Evolutionary conservation across 768 basidiomycete genomes (phyloP).

Genomic region (Psilocybe sp.): DNA sequence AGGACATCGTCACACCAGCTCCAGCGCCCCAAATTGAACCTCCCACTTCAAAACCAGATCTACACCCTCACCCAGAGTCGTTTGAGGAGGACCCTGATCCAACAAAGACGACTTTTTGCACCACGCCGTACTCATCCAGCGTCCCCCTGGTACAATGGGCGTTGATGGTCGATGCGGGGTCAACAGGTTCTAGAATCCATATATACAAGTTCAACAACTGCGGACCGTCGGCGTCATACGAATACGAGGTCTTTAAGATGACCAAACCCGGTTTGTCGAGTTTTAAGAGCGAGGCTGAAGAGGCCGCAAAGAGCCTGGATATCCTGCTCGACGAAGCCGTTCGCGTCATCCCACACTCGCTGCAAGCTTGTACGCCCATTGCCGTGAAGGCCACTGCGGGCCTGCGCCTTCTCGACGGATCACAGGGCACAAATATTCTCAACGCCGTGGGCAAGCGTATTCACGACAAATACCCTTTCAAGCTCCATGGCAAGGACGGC

Average conservation of each 20-base stretch:
- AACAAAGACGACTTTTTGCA: slow-evolving; percentile 70
- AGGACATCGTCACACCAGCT: slow-evolving; percentile 8
- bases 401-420: slow-evolving; percentile 63
- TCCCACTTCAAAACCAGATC: neutral
- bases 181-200: slow-evolving; percentile 95
- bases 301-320: slow-evolving; percentile 79
- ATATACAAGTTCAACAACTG: slow-evolving; percentile 98
- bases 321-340: slow-evolving; percentile 78
- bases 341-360: slow-evolving; percentile 63
- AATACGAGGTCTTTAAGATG: slow-evolving; percentile 91
- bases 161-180: slow-evolving; percentile 97
- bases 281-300: slow-evolving; percentile 55
- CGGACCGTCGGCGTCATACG: slow-evolving; percentile 67
- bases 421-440: slow-evolving; percentile 69
- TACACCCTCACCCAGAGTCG: slow-evolving; percentile 41
- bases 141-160: slow-evolving; percentile 81
- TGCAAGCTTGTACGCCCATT: slow-evolving; percentile 79
- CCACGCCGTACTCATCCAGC: slow-evolving; percentile 46
- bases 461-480: slow-evolving; percentile 64
- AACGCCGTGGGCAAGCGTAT: slow-evolving; percentile 66
- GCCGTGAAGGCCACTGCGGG: slow-evolving; percentile 94
- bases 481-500: slow-evolving; percentile 45
- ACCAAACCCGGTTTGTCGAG: slow-evolving; percentile 76
- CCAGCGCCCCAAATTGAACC: neutral
- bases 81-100: slow-evolving; percentile 56